Evolutionary conservation across 345 rosid genomes (phyloP).

Genomic region (Brassica carinata): DNA sequence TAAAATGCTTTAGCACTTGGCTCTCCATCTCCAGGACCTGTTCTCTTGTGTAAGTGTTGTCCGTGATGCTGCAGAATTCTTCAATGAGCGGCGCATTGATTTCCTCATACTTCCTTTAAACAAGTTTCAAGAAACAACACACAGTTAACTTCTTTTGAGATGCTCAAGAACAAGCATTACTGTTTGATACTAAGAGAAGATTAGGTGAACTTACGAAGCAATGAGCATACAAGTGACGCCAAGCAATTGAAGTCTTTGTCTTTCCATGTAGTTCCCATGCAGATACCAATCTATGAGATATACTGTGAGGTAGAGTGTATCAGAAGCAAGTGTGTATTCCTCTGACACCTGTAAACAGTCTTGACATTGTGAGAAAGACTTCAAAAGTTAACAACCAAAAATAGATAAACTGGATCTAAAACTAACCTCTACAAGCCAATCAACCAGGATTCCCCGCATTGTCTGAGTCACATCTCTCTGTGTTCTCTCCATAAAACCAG

Average conservation of each 20-base stretch:
- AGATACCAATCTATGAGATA: conserved; percentile 82
- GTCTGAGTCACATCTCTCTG: conserved; percentile 78
- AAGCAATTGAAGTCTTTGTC: conserved; percentile 81
- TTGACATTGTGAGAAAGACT: conserved; percentile 3
- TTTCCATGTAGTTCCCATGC: conserved; percentile 66
- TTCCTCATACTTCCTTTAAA: conserved; percentile 83
- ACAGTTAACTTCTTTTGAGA: conserved; percentile 9
- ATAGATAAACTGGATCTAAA: background rate
- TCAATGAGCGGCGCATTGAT: conserved; percentile 81
- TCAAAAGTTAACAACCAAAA: too few relatives aligned
- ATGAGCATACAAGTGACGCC: conserved; percentile 96
- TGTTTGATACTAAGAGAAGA: conserved; percentile 7
- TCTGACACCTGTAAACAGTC: conserved; percentile 71
- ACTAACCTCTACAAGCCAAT: conserved; percentile 98
- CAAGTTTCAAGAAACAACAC: conserved; percentile 2
- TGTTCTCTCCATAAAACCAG: conserved; percentile 64
- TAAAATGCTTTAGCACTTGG: conserved; percentile 62
- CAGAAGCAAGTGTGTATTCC: conserved; percentile 81
- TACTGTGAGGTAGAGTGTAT: conserved; percentile 84
- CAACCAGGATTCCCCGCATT: conserved; percentile 88
- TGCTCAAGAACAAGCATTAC: background rate
- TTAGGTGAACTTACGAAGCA: conserved; percentile 71
- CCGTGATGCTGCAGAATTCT: conserved; percentile 91
- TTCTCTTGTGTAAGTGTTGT: conserved; percentile 74
- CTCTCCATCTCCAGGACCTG: conserved; percentile 79